Evolutionary conservation across 139 green algal genomes (phyloP).

Genomic region (Tetradesmus obliquus): DNA sequence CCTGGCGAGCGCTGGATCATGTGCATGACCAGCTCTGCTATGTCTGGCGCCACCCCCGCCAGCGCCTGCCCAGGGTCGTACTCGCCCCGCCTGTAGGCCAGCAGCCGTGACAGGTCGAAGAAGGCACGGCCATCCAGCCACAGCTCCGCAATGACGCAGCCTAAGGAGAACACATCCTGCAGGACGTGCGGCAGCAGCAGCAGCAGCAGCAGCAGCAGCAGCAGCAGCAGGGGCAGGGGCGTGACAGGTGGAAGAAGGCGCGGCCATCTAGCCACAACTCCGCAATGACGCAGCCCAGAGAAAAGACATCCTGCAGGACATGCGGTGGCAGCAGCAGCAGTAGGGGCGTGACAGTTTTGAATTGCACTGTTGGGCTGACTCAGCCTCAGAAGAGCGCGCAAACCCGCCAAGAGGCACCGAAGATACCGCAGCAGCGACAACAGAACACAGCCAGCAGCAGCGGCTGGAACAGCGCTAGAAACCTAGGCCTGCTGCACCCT

Average conservation of each 20-base stretch:
- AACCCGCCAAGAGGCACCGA: too few species aligned
- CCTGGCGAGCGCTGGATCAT: slow-evolving; percentile 92
- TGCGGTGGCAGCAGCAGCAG: background rate
- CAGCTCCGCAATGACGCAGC: slow-evolving; percentile 96
- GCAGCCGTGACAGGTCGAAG: slow-evolving; percentile 80
- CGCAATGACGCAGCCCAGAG: slow-evolving; percentile 90
- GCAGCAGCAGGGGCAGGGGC: background rate
- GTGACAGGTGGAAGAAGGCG: slow-evolving; percentile 70
- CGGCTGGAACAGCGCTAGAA: too few species aligned
- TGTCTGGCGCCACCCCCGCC: slow-evolving; percentile 43
- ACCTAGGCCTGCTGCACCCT: too few species aligned
- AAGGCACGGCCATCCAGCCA: slow-evolving; percentile 89
- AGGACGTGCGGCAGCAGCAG: background rate
- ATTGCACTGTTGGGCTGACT: too few species aligned
- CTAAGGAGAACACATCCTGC: slow-evolving; percentile 95
- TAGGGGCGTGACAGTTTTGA: background rate
- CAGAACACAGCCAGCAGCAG: too few species aligned
- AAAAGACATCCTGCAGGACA: slow-evolving; percentile 88
- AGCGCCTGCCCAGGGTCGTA: slow-evolving; percentile 58
- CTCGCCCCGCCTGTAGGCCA: slow-evolving; percentile 76
- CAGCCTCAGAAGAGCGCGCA: too few species aligned
- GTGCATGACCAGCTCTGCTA: slow-evolving; percentile 82
- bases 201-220: background rate
- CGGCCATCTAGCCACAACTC: slow-evolving; percentile 93
- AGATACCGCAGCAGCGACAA: too few species aligned